Evolutionary conservation across 2,329 filamentous ascomycete species (phyloP).

Genomic region (Diplodia sapinea): DNA sequence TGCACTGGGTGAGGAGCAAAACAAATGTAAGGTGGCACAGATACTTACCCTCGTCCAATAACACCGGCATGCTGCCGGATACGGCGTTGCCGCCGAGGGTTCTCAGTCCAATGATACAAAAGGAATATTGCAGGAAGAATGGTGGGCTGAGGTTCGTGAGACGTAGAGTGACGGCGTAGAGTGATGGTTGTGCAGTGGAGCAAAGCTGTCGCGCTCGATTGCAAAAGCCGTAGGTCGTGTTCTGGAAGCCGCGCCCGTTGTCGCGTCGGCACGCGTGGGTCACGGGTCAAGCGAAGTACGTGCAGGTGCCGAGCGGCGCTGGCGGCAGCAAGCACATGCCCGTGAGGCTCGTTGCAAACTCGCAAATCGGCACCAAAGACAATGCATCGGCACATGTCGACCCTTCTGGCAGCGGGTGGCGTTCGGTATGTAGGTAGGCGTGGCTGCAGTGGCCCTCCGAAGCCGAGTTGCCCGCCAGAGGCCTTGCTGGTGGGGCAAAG

Average conservation of each 20-base stretch:
- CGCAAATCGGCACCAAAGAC: neutral
- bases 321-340: neutral
- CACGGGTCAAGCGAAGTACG: neutral
- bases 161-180: neutral
- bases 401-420: neutral
- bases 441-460: neutral
- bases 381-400: neutral
- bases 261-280: conserved; percentile 6
- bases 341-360: neutral
- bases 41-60: conserved; percentile 5
- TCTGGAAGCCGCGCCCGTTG: neutral
- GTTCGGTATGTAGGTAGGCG: neutral
- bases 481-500: neutral
- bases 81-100: neutral
- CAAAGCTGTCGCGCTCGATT: neutral
- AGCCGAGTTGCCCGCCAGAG: neutral
- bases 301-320: neutral
- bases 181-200: neutral
- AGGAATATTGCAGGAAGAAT: neutral
- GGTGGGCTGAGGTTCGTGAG: neutral
- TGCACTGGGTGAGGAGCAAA: neutral
- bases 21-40: conserved; percentile 11
- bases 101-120: neutral
- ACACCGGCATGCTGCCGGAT: neutral
- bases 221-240: neutral